phyloP scores from a whole-genome alignment of 257 asterid species.

The Verbascum thapsus region DNA sequence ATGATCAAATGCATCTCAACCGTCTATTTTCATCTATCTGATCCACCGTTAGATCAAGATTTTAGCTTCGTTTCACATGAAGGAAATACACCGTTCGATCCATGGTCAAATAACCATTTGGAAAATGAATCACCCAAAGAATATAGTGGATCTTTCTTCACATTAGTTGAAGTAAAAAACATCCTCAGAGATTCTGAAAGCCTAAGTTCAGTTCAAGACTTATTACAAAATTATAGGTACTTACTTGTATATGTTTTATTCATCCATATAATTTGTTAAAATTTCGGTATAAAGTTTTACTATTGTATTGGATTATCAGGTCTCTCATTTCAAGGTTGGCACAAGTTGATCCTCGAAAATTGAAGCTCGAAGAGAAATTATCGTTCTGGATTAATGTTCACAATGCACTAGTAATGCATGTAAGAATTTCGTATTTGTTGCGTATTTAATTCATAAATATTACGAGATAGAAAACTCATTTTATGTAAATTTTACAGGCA shows the following conservation, averaged over 20 bases:
- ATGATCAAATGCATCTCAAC: slow-evolving; percentile 86
- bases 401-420: slow-evolving; percentile 92
- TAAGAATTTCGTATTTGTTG: slow-evolving; percentile 34
- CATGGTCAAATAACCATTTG: slow-evolving; percentile 46
- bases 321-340: slow-evolving; percentile 59
- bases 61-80: slow-evolving; percentile 36
- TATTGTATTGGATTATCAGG: slow-evolving; percentile 38
- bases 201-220: slow-evolving; percentile 54
- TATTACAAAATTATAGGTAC: slow-evolving; percentile 63
- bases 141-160: slow-evolving; percentile 37
- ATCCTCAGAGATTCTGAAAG: slow-evolving; percentile 51
- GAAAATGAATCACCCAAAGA: slow-evolving; percentile 37
- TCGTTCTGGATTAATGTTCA: slow-evolving; percentile 97
- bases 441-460: background rate
- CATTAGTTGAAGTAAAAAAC: slow-evolving; percentile 56
- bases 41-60: slow-evolving; percentile 46
- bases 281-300: too few relatives aligned
- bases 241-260: too few relatives aligned
- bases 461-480: background rate
- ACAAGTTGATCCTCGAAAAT: slow-evolving; percentile 67
- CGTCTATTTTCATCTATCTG: slow-evolving; percentile 64
- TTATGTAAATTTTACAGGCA: slow-evolving; percentile 45
- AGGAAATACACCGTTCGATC: slow-evolving; percentile 32
- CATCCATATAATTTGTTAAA: too few relatives aligned
- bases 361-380: slow-evolving; percentile 77